A percentile compares a stretch with the other conserved stretches of the same genome.
Conservation (phyloP, 495 filamentous ascomycete genomes). For the Cudoniella acicularis region DNA sequence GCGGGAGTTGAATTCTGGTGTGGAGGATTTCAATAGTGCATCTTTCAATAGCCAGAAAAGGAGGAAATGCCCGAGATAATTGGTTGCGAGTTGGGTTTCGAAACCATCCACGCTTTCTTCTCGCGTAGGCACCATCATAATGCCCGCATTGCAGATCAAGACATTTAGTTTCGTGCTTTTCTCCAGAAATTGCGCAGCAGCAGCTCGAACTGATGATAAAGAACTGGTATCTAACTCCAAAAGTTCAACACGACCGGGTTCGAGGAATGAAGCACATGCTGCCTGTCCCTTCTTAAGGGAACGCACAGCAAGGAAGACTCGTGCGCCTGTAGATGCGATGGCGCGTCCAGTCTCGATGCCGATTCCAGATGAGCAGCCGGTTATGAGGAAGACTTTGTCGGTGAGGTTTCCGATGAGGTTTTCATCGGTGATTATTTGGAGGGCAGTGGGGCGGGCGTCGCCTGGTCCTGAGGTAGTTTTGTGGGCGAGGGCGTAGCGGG, state of each 20-base stretch:
- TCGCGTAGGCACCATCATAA: constrained; percentile 43
- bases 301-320: constrained; percentile 40
- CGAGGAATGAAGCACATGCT: constrained; percentile 26
- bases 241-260: constrained; percentile 26
- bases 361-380: constrained; percentile 47
- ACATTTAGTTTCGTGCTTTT: constrained; percentile 38
- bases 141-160: constrained; percentile 59
- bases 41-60: constrained; percentile 61
- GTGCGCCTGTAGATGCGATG: constrained; percentile 42
- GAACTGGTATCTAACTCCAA: constrained; percentile 34
- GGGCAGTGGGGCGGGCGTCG: constrained; percentile 52
- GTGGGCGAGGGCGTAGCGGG: constrained; percentile 22
- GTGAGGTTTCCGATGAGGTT: constrained; percentile 33
- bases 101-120: constrained; percentile 54
- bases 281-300: constrained; percentile 34
- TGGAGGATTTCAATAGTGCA: constrained; percentile 48
- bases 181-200: constrained; percentile 26
- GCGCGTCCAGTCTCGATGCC: constrained; percentile 48
- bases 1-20: constrained; percentile 29
- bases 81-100: constrained; percentile 67
- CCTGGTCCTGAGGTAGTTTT: constrained; percentile 39
- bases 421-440: constrained; percentile 51
- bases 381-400: constrained; percentile 48
- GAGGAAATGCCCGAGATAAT: constrained; percentile 66
- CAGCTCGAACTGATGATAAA: constrained; percentile 24